Conservation (phyloP, 2,329 filamentous ascomycete genomes). For the Colletotrichum siamense region DNA sequence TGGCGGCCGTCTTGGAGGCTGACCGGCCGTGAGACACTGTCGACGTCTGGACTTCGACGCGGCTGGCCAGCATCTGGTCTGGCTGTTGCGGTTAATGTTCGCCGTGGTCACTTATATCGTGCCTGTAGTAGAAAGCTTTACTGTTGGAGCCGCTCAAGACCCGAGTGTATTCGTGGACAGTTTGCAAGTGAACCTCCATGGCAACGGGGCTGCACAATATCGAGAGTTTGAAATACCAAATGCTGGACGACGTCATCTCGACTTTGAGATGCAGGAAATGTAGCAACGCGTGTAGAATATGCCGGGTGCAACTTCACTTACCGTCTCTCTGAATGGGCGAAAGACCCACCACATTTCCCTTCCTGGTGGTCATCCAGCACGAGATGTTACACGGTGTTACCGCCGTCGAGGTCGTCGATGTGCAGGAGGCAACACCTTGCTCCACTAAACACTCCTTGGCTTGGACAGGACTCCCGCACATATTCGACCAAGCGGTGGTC, state of each 20-base stretch:
- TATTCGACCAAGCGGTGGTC: background rate
- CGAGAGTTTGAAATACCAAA: background rate
- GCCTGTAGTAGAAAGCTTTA: background rate
- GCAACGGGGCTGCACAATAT: background rate
- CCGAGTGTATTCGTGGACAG: background rate
- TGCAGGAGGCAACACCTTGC: background rate
- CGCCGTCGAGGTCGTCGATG: background rate
- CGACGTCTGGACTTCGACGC: background rate
- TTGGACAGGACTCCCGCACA: background rate
- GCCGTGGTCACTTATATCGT: background rate
- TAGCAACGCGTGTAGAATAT: background rate
- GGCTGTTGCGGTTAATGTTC: background rate
- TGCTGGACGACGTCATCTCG: background rate
- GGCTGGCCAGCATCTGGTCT: background rate
- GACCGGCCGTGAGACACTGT: background rate
- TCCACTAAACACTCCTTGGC: slow-evolving; percentile 1
- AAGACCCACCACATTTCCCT: background rate
- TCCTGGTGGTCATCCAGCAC: background rate
- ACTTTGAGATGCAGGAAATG: background rate
- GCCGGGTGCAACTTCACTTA: background rate
- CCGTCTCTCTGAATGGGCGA: background rate
- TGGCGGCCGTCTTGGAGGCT: slow-evolving; percentile 8
- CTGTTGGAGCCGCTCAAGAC: background rate
- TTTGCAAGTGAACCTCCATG: background rate
- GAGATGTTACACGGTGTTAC: background rate